Evolutionary conservation across 2,329 filamentous ascomycete species (phyloP), one percentile per base, ranked within the genome.

Genomic region (Cucurbitaria berberidis): DNA sequence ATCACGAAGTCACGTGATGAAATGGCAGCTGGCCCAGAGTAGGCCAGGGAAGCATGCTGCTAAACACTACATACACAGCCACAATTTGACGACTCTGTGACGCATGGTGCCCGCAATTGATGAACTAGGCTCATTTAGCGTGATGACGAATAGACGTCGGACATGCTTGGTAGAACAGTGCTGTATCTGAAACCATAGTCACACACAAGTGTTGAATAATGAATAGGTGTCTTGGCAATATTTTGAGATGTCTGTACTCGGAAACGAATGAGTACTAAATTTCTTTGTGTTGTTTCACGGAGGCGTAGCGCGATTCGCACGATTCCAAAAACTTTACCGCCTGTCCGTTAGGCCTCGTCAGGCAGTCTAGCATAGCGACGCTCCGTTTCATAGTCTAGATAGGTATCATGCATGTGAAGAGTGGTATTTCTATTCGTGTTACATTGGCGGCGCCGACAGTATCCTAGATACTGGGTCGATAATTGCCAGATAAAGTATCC

Each of bases 1-100:
- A 42, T 42, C 40, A 16, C 40, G 40, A 42, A 42, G 40, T 42
- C 40, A 42, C 29, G 40, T 42, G 40, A 42, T 19, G 15, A 27
- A n/a, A n/a, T n/a, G n/a, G n/a, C n/a, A n/a, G n/a, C n/a, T n/a
- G n/a, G n/a, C 36, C 10, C 4, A 13, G 13, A 16, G 5, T 4
- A 10, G 16, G 15, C 13, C 10, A n/a, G 30, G 2, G 1, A 34
- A 34, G 30, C 30, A 5, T 10, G 4, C 4, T 34, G 30, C 30
- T 34, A 15, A n/a, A 16, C 9, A n/a, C 30, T 34, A 34, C 13
- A 6, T n/a, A 34, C 15, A 8, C 15, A 4, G 3, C 30, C 13
- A 34, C 30, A 34, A 1, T 34, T 11, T 15, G 9, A 34, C 13
- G 2, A n/a, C 13, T 34, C 3, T 26, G 13, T 13, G 16, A n/a